Base-by-base conservation (phyloP, 208 protist species). In the Acanthamoeba castellanii region DNA sequence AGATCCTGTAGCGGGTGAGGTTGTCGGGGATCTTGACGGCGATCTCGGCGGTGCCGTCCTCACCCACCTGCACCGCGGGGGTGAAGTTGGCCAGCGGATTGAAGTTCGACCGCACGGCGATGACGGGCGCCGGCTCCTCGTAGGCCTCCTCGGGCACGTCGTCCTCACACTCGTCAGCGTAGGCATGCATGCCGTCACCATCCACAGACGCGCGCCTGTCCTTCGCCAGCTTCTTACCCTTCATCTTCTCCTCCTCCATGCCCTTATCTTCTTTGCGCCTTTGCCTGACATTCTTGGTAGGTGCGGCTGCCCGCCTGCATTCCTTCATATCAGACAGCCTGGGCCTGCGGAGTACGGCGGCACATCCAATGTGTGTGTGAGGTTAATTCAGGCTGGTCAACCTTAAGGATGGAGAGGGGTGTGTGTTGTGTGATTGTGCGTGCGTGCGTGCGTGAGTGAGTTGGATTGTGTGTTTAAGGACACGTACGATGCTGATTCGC, bases 1-100 rank as follows among this genome's bases (percentile, higher is more conserved):
- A 94, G 11, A 94, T 94, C 37, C 91, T 85, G 91, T 94, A 94
- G 45, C 91, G 70, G 13, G 91, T 94, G 55, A 94, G 91, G 47
- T 87, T 94, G 30, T 94, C 91, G 20, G 91, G 91, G 8, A 94
- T 52, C 76, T 94, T 94, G 66, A 94, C 61, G 30, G 18, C 52
- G 5, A 94, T 59, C 42, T 52, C 16, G 0, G 91, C 91, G 42
- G 3, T 18, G 66, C 91, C 91, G 34, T 94, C 91, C 5, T 55
- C 91, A 47, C 30, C 30, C 20, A 81, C 61, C 30, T 64, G 45
- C 27, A 94, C 70, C 27, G 72, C 37, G 11, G 91, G 50, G 5
- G 61, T 81, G 61, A 94, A 94, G 32, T 76, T 52, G 52, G 91
- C 91, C 70, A 94, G 61, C 27, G 91, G 91, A 34, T 94, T 81